Percentiles rank a stretch among this genome's conserved stretches.
phyloP scores from a whole-genome alignment of 202 grass and related monocot species.

The Elaeis oleifera region DNA sequence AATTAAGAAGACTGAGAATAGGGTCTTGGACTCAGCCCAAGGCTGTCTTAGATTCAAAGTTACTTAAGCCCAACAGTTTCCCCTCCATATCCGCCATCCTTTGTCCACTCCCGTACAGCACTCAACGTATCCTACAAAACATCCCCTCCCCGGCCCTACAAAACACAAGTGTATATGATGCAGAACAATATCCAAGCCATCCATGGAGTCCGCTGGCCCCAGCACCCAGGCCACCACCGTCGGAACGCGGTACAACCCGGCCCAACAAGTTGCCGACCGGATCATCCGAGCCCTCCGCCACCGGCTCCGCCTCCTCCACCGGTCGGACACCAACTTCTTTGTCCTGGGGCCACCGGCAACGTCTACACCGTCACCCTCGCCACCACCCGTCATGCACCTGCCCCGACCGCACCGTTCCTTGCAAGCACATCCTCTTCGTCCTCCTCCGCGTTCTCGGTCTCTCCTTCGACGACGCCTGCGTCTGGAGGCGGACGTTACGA shows the following conservation, averaged over 20 bases:
- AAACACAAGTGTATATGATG: too few relatives aligned
- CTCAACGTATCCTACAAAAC: too few relatives aligned
- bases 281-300: constrained; percentile 87
- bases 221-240: too few relatives aligned
- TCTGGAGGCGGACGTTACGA: constrained; percentile 57
- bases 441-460: constrained; percentile 79
- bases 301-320: constrained; percentile 73
- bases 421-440: constrained; percentile 96
- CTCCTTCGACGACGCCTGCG: constrained; percentile 71
- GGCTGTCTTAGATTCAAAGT: too few relatives aligned
- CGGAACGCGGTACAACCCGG: not conserved
- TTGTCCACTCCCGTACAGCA: too few relatives aligned
- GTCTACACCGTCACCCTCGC: constrained; percentile 74
- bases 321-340: constrained; percentile 59
- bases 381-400: constrained; percentile 64
- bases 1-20: too few relatives aligned
- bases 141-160: too few relatives aligned
- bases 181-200: too few relatives aligned
- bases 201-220: too few relatives aligned
- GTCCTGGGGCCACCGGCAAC: constrained; percentile 81
- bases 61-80: too few relatives aligned
- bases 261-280: constrained; percentile 55
- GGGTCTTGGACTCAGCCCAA: too few relatives aligned
- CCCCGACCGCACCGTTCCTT: constrained; percentile 55
- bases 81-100: too few relatives aligned